Conservation (phyloP, 768 basidiomycete genomes). For the Suillus plorans region DNA sequence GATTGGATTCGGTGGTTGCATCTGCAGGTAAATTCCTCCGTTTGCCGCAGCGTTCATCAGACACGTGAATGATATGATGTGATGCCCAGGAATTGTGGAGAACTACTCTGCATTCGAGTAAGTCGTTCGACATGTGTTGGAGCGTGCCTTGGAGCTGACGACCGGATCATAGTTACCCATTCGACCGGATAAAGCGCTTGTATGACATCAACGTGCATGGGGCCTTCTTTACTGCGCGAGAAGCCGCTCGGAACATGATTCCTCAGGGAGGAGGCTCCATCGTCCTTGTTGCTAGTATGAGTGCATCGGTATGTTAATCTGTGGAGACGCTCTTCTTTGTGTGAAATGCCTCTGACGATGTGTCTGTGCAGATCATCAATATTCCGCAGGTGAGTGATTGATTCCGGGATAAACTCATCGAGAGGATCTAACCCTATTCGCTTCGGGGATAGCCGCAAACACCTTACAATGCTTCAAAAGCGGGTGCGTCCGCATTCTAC, state of each 20-base stretch:
- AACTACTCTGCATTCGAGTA: constrained; percentile 87
- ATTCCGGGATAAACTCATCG: not conserved
- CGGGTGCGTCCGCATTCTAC: constrained; percentile 46
- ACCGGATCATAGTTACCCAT: constrained; percentile 63
- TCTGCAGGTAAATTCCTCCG: constrained; percentile 62
- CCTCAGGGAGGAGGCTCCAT: constrained; percentile 76
- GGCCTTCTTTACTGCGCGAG: constrained; percentile 92
- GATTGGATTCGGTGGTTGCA: constrained; percentile 81
- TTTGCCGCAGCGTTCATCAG: not conserved
- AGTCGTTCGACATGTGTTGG: constrained; percentile 22
- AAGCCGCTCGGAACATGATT: constrained; percentile 92
- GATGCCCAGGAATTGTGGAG: constrained; percentile 70
- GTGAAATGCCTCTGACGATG: constrained; percentile 16
- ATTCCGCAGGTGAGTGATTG: constrained; percentile 66
- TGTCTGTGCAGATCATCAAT: constrained; percentile 69
- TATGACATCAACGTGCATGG: constrained; percentile 96
- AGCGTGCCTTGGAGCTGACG: constrained; percentile 14
- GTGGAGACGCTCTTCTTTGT: not conserved
- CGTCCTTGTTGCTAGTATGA: constrained; percentile 88
- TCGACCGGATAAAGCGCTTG: constrained; percentile 77
- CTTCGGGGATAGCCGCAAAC: constrained; percentile 65
- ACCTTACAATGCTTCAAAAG: constrained; percentile 96
- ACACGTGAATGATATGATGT: constrained; percentile 2
- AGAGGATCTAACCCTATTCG: not conserved
- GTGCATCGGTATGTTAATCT: constrained; percentile 64